These are phyloP conservation scores for Phoma sp. DNA, from an alignment of 2,329 filamentous ascomycete genomes.

Conservation along the genomic window DNA sequence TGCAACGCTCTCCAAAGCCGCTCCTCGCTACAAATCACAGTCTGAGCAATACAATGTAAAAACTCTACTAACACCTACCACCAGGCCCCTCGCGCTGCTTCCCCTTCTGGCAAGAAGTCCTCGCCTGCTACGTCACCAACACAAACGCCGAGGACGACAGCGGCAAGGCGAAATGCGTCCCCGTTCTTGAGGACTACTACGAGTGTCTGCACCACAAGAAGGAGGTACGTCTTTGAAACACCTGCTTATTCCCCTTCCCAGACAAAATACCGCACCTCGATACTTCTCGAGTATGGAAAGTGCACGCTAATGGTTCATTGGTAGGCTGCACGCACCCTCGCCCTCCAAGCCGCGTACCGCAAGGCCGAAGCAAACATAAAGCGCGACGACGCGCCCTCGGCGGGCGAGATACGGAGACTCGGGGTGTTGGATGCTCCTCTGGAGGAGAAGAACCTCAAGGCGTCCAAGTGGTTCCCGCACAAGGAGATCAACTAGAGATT, in stretches of 20 bases:
- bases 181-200: slow-evolving; percentile 93
- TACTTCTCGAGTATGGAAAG: too few relatives aligned
- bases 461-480: slow-evolving; percentile 53
- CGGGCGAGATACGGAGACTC: slow-evolving; percentile 85
- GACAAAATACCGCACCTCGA: too few relatives aligned
- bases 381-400: slow-evolving; percentile 81
- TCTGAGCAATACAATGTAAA: neutral
- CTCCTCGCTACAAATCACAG: neutral
- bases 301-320: neutral
- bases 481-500: slow-evolving; percentile 47
- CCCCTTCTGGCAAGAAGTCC: slow-evolving; percentile 99
- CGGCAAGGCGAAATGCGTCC: slow-evolving; percentile 86
- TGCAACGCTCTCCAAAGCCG: neutral
- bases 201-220: slow-evolving; percentile 99
- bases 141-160: slow-evolving; percentile 77
- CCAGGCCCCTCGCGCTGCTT: slow-evolving; percentile 83
- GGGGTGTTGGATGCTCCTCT: slow-evolving; percentile 80
- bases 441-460: slow-evolving; percentile 68
- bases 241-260: too few relatives aligned
- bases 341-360: slow-evolving; percentile 84
- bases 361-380: slow-evolving; percentile 76
- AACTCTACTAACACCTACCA: neutral
- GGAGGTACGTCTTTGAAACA: slow-evolving; percentile 75
- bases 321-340: slow-evolving; percentile 78
- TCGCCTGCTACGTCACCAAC: slow-evolving; percentile 98